Evolutionary conservation across 2,329 filamentous ascomycete genomes (phyloP), one percentile per base, ranked within the genome.

Genomic region (Neonectria coccinea): DNA sequence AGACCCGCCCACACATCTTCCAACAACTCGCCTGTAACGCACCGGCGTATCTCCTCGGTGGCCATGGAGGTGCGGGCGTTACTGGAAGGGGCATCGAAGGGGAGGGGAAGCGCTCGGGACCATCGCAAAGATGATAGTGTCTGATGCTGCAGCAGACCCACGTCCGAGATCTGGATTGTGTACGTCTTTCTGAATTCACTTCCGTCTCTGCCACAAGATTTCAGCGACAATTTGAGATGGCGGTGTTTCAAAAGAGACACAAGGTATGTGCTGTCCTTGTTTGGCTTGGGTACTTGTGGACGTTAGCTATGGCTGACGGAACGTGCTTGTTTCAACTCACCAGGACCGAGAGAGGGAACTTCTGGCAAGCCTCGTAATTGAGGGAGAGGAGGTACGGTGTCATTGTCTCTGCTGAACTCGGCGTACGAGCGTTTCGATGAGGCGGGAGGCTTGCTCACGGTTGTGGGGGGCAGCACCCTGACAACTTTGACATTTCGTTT

Each of bases 1-100:
- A 78, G 59, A 1, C 20, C 59, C 6, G 59, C 53, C 76, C 77
- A 78, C 5, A 75, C 27, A 12, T 74, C 71, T 45, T 78, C 75
- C 11, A 78, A 65, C 11, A 77, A 53, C 45, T 71, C 64, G 9
- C 76, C 76, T 33, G 67, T 58, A 1, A 70, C 56, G 10, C 53
- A 59, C 11, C 54, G 67, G 5, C 33, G 47, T 22, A 72, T 65
- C 4, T 42, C 39, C 16, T 56, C 68, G 14, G 59, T 53, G 18
- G 52, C 47, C 9, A 36, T 20, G 11, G 53, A 48, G 4, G 59
- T 62, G 33, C 59, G 55, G 10, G 62, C 33, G 22, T 62, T 65
- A 22, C 60, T 61, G 22, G 60, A 12, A 18, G 62, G 41, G 22
- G 56, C 60, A 22, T 59, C 61, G 22, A 59, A 18, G 25, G 62